These are phyloP conservation scores for Neonectria ditissima DNA, from an alignment of 2,329 filamentous ascomycete species.

Conservation along the genomic window DNA sequence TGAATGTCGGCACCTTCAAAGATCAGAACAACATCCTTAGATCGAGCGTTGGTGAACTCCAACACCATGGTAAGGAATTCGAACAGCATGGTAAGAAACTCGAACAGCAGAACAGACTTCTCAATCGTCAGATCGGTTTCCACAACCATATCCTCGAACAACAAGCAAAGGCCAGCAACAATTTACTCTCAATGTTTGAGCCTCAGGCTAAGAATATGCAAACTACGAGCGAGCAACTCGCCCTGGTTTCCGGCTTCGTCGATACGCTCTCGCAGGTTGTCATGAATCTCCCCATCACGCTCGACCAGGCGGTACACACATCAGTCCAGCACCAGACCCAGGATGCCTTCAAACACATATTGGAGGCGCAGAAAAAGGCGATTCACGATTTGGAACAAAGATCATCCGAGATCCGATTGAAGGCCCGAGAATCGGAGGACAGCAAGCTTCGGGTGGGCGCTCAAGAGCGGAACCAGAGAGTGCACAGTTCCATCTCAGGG, in stretches of 20 bases:
- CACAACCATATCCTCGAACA: conserved; percentile 17
- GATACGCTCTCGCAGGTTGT: conserved; percentile 43
- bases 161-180: conserved; percentile 25
- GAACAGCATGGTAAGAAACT: conserved; percentile 29
- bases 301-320: conserved; percentile 42
- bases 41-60: conserved; percentile 14
- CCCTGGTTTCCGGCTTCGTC: conserved; percentile 32
- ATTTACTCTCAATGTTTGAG: conserved; percentile 37
- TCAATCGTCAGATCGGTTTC: not conserved
- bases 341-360: conserved; percentile 34
- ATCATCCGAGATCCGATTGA: conserved; percentile 8
- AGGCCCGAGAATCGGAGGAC: conserved; percentile 13
- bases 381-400: conserved; percentile 29
- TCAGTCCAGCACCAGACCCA: conserved; percentile 41
- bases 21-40: conserved; percentile 15
- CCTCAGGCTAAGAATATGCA: conserved; percentile 34
- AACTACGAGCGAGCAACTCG: conserved; percentile 40
- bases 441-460: not conserved
- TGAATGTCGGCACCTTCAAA: conserved; percentile 40
- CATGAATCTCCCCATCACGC: conserved; percentile 40
- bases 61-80: conserved; percentile 39
- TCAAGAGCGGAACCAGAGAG: not conserved
- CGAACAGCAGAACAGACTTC: not conserved
- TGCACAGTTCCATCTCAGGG: not conserved
- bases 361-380: conserved; percentile 39